Percentiles rank a stretch among this genome's conserved stretches.
Conservation (phyloP, 331 rosid genomes). For the Spiraea crenata region DNA sequence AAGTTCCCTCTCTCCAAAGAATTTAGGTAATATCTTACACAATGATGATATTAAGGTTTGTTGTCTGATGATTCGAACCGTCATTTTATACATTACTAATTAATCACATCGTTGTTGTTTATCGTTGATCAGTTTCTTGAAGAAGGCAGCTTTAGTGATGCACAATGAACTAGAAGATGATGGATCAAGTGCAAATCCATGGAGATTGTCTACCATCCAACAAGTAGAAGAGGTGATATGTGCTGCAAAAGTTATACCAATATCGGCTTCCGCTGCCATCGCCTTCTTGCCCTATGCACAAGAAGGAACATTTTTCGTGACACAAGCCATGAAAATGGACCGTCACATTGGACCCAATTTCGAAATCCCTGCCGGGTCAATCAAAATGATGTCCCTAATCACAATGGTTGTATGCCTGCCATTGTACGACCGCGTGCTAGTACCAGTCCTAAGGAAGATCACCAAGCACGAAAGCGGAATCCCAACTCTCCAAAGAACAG, state of each 20-base stretch:
- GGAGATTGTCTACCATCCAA: conserved; percentile 48
- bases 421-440: conserved; percentile 18
- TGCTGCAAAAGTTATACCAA: conserved; percentile 31
- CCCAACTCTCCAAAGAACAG: conserved; percentile 22
- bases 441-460: conserved; percentile 18
- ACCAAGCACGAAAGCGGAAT: conserved; percentile 25
- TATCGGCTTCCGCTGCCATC: conserved; percentile 40
- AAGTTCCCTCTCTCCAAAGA: conserved; percentile 45
- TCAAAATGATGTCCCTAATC: conserved; percentile 30
- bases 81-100: not conserved
- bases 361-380: conserved; percentile 32
- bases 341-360: conserved; percentile 28
- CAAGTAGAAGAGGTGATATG: conserved; percentile 46
- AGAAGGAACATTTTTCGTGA: conserved; percentile 21
- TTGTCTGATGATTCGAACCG: not conserved
- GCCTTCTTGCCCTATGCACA: conserved; percentile 16
- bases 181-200: conserved; percentile 28
- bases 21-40: conserved; percentile 38
- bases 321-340: conserved; percentile 52
- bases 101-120: too few relatives aligned
- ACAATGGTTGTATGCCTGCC: conserved; percentile 20
- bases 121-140: conserved; percentile 30
- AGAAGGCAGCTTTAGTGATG: conserved; percentile 41
- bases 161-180: conserved; percentile 29
- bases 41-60: not conserved